Base-by-base conservation (phyloP, 1,139 yeast species). In the Yamadazyma friedrichii region DNA sequence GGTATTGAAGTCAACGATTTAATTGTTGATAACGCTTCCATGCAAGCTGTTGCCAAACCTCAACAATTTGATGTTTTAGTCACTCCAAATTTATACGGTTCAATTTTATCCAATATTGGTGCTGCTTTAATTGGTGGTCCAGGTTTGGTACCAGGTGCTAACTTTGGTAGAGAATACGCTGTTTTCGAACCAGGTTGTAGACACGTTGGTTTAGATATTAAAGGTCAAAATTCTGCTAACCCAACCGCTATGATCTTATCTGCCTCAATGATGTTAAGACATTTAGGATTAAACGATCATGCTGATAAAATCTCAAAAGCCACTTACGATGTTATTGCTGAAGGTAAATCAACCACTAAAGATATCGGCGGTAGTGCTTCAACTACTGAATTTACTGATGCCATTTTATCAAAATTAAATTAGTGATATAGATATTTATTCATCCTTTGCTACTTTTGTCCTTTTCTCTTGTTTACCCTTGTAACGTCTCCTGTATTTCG, bases 141-240 rank as follows among this genome's bases (percentile, higher is more conserved):
- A 62, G 98, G 98, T 70, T 78, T 93, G 59, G 96, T 93, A 44
- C 97, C 98, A 59, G 98, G 98, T 70, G 97, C 95, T 59, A 88
- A 89, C 78, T 89, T 88, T 58, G 98, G 98, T 70, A 86, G 96
- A 68, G 97, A 93, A 62, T 84, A 86, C 67, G 98, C 98, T 46
- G 94, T 93, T 51, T 93, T 93, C 68, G 98, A 93, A 78, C 98
- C 98, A 58, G 98, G 98, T 70, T 91, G 97, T 75, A 87, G 98
- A 79, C 98, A 93, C 75, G 98, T 91, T 59, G 98, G 98, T 70
- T 79, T 89, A 60, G 98, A 91, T 71, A 87, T 93, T 65, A 79
- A 88, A 76, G 97, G 96, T 63, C 82, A 87, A 70, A 86, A 88
- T 76, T 78, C 87, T 52, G 98, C 98, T 53, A 93, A 93, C 82